phyloP scores from a whole-genome alignment of 345 rosid species.

The Gossypium thurberi region DNA sequence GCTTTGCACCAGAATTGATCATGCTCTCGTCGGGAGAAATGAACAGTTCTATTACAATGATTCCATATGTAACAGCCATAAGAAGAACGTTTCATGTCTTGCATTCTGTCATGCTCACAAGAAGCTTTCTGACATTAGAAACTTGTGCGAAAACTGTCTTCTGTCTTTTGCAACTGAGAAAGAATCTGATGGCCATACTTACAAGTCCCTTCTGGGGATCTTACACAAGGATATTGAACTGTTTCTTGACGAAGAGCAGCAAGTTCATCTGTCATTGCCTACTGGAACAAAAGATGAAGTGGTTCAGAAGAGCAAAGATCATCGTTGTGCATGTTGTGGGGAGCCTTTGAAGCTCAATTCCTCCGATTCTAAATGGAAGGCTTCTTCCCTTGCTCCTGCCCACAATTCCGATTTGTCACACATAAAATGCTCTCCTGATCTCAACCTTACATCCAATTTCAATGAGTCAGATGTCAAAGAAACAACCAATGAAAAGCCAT shows the following conservation, averaged over 20 bases:
- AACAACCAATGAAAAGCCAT: slow-evolving; percentile 20
- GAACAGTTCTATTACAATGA: slow-evolving; percentile 70
- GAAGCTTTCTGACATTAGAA: slow-evolving; percentile 69
- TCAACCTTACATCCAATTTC: slow-evolving; percentile 31
- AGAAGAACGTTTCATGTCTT: slow-evolving; percentile 66
- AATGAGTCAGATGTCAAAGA: slow-evolving; percentile 33
- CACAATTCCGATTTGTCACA: slow-evolving; percentile 35
- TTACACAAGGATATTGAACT: slow-evolving; percentile 71
- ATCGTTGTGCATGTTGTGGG: slow-evolving; percentile 63
- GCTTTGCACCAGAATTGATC: slow-evolving; percentile 81
- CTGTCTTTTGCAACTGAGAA: slow-evolving; percentile 82
- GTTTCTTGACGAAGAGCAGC: slow-evolving; percentile 56
- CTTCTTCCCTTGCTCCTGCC: slow-evolving; percentile 46
- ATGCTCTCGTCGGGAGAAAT: slow-evolving; percentile 38
- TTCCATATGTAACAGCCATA: slow-evolving; percentile 67
- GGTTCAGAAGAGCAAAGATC: slow-evolving; percentile 17
- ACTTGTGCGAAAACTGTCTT: slow-evolving; percentile 87
- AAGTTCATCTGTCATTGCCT: slow-evolving; percentile 38
- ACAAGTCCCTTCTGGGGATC: slow-evolving; percentile 72
- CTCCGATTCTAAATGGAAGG: slow-evolving; percentile 21
- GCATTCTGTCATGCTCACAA: slow-evolving; percentile 83
- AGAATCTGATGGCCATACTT: slow-evolving; percentile 66
- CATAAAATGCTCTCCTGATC: slow-evolving; percentile 25
- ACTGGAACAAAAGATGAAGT: slow-evolving; percentile 30
- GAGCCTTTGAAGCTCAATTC: slow-evolving; percentile 46